Conservation (phyloP, 2,329 filamentous ascomycete genomes). For the Dothistroma septosporum region DNA sequence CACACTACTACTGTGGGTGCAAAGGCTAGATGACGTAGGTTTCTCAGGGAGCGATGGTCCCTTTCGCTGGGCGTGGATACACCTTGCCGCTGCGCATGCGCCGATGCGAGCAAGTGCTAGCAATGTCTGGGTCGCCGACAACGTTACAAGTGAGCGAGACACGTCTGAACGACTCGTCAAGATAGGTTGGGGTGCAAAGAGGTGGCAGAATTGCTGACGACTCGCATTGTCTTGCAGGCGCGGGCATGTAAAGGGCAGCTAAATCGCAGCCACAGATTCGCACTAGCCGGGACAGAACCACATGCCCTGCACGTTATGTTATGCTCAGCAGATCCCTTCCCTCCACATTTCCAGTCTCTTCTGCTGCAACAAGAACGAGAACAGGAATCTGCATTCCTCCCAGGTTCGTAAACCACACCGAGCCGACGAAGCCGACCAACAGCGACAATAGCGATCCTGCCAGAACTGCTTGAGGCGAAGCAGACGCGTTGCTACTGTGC, state of each 20-base stretch:
- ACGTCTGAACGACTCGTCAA: neutral
- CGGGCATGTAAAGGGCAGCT: neutral
- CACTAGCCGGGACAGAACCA: conserved; percentile 2
- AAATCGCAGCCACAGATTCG: neutral
- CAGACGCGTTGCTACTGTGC: no score
- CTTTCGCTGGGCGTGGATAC: neutral
- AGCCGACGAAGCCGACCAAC: neutral
- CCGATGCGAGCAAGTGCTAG: neutral
- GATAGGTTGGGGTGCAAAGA: neutral
- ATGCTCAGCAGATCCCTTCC: neutral
- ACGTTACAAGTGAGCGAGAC: neutral
- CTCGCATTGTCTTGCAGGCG: neutral
- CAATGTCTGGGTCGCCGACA: neutral
- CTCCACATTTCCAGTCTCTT: neutral
- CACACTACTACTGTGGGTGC: neutral
- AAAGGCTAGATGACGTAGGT: neutral
- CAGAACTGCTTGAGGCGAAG: neutral
- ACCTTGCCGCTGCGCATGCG: neutral
- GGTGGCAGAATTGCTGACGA: neutral
- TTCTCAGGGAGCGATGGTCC: neutral
- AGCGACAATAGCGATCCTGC: neutral
- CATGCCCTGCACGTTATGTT: neutral
- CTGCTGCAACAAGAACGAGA: neutral
- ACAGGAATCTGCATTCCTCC: neutral
- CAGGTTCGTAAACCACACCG: neutral